Base-by-base conservation (phyloP, 2,329 filamentous ascomycete species). In the Alternaria solani region DNA sequence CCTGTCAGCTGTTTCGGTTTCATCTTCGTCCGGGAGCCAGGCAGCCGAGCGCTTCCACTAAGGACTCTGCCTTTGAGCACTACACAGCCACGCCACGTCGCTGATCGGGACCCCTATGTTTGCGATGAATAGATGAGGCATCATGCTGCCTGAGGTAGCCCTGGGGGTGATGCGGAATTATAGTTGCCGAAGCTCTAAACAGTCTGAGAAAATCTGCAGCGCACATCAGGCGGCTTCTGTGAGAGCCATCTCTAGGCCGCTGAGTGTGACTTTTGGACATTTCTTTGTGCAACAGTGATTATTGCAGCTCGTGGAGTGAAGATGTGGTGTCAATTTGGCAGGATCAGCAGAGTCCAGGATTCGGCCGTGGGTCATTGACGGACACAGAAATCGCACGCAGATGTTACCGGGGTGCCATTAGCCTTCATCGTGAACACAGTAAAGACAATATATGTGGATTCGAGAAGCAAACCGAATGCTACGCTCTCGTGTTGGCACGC, bases 1-100 rank as follows among this genome's bases (percentile, higher is more conserved):
- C 65, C 64, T 69, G 69, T 68, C 65, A 59, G 51, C 65, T 46
- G 61, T 64, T 65, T 65, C 64, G 58, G 69, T 70, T 70, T 72
- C 69, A 72, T 57, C 12, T 42, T 47, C 64, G 66, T 66, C 70
- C 69, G 67, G 68, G 54, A 61, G 57, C 36, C 25, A 43, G 48
- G 38, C 38, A 60, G 49, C 67, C 68, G 66, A 58, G 61, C 61
- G 68, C 59, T 57, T 66, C 48, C 47, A 28, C 54, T 46, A 52
- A 18, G 34, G 41, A 34, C 28, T 23, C 42, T 55, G 30, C 39
- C 28, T 54, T n/a, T 7, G 30, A 26, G 26, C 25, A n/a, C 26
- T 51, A 34, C 18, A 39, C 49, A 48, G 46, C 61, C 46, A 47
- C 53, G 59, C 58, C 56, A 49, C 48, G 20, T 25, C 34, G 23